Base-by-base conservation (phyloP, 768 basidiomycete species). In the Amanita rubescens region DNA sequence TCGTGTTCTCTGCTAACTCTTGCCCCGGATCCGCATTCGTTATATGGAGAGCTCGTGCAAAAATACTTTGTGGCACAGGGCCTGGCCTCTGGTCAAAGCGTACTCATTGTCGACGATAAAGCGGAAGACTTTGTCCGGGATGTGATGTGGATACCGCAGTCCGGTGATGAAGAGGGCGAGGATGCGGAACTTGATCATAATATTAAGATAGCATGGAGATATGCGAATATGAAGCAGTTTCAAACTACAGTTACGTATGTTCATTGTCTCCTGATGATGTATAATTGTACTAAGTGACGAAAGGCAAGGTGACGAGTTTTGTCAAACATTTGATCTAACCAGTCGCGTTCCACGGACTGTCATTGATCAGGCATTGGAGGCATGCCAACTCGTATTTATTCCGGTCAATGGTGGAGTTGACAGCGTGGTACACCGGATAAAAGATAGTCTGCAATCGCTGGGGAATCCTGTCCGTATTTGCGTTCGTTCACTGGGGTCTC, bases 161-260 rank as follows among this genome's bases (percentile, higher is more conserved):
- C 69, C 2, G 71, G 66, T 38, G 76, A 67, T 27, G 73, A 78
- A 53, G 58, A 60, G 22, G 58, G 59, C 6, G 49, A 49, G n/a
- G 64, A 60, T 25, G 62, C 42, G 19, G 62, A 60, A 34, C 61
- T 65, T 2, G 72, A 70, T 15, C 75, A 81, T 24, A 84, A 82
- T 60, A 87, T 94, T 58, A 95, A 89, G 72, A 98, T 99, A 61
- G 96, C 96, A 27, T 99, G 96, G 90, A 79, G 96, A 63, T 99
- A 99, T 68, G 91, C 92, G 62, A 78, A 84, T 54, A 89, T 97
- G 89, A 90, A 87, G 70, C 84, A 77, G 69, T 95, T 96, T 66
- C 81, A 90, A 70, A 96, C 94, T 3, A 92, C 90, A 2, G 83
- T 93, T 19, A 30, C 27, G 64, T 73, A 34, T 57, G 71, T 45